phyloP scores from a whole-genome alignment of 208 protist species.

The Trypanosoma avium region DNA sequence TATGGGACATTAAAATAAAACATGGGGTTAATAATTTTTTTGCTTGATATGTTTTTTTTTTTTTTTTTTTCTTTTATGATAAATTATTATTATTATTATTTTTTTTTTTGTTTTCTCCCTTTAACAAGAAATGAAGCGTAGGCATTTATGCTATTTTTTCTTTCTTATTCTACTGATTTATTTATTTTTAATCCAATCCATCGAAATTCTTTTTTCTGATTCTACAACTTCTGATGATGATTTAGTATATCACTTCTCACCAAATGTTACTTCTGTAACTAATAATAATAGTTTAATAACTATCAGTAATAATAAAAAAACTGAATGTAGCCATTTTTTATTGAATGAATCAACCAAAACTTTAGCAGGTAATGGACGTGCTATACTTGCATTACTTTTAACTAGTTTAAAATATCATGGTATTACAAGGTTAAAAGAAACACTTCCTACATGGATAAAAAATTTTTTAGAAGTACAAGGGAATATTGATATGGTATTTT shows the following conservation, averaged over 20 bases:
- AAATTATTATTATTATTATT: background rate
- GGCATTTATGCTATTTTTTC: conserved; percentile 1
- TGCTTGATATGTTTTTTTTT: background rate
- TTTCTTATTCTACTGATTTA: background rate
- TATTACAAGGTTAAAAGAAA: conserved; percentile 14
- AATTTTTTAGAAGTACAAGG: conserved; percentile 16
- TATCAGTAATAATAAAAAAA: too few species aligned
- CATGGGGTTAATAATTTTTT: background rate
- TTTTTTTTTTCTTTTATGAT: background rate
- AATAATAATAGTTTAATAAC: too few species aligned
- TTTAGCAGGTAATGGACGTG: conserved; percentile 19
- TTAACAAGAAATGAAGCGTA: background rate
- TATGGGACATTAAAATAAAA: background rate
- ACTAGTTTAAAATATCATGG: conserved; percentile 23
- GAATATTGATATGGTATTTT: conserved; percentile 24
- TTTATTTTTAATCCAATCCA: conserved; percentile 10
- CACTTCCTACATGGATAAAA: conserved; percentile 18
- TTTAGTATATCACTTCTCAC: background rate
- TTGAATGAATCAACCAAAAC: background rate
- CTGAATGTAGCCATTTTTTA: conserved; percentile 6
- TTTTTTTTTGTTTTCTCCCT: conserved; percentile 12
- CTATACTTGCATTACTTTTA: conserved; percentile 16
- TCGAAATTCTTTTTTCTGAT: background rate
- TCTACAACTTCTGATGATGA: background rate
- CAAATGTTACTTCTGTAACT: background rate